Percentiles rank a stretch among this genome's conserved stretches.
phyloP scores from a whole-genome alignment of 306 rosid species.

The Malus sylvestris region DNA sequence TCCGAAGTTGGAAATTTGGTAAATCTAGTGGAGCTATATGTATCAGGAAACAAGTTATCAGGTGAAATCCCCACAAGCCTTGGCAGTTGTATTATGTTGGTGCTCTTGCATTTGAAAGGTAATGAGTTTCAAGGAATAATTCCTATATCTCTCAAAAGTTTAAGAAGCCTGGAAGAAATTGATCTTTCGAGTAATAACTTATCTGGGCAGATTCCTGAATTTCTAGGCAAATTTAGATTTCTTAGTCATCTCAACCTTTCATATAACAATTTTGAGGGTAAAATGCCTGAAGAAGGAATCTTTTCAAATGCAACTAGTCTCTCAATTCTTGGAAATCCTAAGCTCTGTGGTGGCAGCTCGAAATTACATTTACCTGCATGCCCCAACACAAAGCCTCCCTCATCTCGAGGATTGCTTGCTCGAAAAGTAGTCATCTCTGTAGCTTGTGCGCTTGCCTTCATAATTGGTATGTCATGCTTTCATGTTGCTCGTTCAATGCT shows the following conservation, averaged over 20 bases:
- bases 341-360: background rate
- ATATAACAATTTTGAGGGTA: background rate
- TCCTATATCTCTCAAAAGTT: background rate
- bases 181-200: too few species aligned
- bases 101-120: too few species aligned
- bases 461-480: background rate
- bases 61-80: background rate
- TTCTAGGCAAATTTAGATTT: background rate
- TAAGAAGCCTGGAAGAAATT: background rate
- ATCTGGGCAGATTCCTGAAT: background rate
- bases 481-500: background rate
- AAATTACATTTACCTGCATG: background rate
- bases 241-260: background rate
- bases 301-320: background rate
- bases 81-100: background rate
- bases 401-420: background rate
- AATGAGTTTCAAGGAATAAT: too few species aligned
- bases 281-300: background rate
- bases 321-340: background rate
- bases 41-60: background rate
- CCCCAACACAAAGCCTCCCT: background rate
- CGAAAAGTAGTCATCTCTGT: background rate
- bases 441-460: background rate
- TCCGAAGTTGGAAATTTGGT: background rate
- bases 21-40: background rate